Conservation (phyloP, 768 basidiomycete species). For the Russula compacta region DNA sequence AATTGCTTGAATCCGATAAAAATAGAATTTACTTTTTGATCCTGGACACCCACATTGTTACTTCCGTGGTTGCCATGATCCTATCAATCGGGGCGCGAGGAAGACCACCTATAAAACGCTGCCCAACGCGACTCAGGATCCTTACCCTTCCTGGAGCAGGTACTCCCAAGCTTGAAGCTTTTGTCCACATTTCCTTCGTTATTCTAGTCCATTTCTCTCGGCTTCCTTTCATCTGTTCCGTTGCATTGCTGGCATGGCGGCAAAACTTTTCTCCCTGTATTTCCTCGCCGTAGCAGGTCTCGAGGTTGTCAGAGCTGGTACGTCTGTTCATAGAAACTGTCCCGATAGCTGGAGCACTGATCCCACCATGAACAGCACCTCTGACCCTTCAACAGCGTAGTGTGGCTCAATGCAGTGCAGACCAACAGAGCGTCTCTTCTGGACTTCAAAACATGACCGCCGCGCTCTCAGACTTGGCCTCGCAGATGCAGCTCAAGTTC, state of each 20-base stretch:
- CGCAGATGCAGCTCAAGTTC: not conserved
- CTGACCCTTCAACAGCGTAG: not conserved
- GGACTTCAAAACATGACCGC: not conserved
- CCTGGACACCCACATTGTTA: not conserved
- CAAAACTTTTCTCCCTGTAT: slow-evolving; percentile 8
- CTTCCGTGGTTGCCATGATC: not conserved
- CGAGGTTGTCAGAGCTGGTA: slow-evolving; percentile 2
- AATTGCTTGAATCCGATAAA: not conserved
- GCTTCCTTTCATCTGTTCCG: not conserved
- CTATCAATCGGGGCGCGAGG: not conserved
- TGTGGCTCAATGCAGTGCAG: not conserved
- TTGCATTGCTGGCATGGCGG: slow-evolving; percentile 9
- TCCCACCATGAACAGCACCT: not conserved
- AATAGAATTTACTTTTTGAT: not conserved
- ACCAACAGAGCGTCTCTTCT: not conserved
- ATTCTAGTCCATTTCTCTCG: not conserved
- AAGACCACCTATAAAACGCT: not conserved
- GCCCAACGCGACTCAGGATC: not conserved
- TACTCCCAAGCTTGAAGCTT: slow-evolving; percentile 12
- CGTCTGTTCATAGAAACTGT: not conserved
- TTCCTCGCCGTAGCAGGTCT: slow-evolving; percentile 6
- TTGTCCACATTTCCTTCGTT: not conserved
- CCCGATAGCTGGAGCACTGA: not conserved
- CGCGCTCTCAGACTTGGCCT: not conserved
- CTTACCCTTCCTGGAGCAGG: slow-evolving; percentile 3